These are phyloP conservation scores for Straminergon stramineum DNA, from an alignment of 225 moss, liverwort and hornwort species.

Conservation along the genomic window DNA sequence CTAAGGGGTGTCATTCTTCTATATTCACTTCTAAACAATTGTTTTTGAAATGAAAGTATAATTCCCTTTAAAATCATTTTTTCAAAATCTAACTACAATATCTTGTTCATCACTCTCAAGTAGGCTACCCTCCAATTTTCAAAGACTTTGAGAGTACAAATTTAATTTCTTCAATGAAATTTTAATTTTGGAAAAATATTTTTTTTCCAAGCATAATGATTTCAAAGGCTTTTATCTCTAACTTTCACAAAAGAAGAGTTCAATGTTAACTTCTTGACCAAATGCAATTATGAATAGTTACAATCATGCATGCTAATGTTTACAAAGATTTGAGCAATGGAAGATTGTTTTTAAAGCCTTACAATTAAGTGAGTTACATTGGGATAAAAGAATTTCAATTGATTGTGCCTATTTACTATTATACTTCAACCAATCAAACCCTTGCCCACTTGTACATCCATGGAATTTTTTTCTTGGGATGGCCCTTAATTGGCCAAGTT, in stretches of 20 bases:
- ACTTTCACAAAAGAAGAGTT: background rate
- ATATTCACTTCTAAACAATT: rapidly evolving
- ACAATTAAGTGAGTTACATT: background rate
- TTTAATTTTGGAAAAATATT: rapidly evolving
- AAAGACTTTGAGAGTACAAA: rapidly evolving
- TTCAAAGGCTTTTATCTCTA: rapidly evolving
- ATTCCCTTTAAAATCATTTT: background rate
- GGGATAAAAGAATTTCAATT: background rate
- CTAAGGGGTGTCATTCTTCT: rapidly evolving
- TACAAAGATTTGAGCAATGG: background rate
- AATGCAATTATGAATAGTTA: background rate
- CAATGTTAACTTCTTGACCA: background rate
- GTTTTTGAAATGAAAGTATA: background rate
- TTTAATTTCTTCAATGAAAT: background rate
- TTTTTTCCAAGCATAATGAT: rapidly evolving
- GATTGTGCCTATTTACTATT: no score
- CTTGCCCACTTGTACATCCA: background rate
- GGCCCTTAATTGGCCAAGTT: rapidly evolving
- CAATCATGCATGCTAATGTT: background rate
- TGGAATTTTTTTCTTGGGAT: no score
- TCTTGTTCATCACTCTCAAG: background rate
- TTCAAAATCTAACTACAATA: rapidly evolving
- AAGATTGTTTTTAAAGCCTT: background rate
- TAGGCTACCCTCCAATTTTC: rapidly evolving
- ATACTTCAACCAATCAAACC: rapidly evolving